Evolutionary conservation across 352 stramenopile genomes (phyloP), one percentile per base, ranked within the genome.

Genomic region (Saprolegnia parasitica): DNA sequence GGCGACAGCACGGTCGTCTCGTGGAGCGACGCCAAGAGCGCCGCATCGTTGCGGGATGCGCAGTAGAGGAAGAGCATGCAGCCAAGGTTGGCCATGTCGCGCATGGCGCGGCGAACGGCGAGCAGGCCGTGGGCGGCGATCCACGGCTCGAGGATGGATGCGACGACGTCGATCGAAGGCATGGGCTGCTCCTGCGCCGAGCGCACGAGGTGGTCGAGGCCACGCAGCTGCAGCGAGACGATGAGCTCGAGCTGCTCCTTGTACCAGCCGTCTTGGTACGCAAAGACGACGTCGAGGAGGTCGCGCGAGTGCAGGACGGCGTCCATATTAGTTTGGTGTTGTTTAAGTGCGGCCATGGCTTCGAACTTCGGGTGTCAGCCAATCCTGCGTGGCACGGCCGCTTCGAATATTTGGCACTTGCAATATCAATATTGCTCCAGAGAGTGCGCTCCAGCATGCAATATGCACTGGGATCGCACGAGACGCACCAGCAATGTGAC

Each of bases 251-350:
- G 39, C 15, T 46, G 39, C 39, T 46, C 39, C 39, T 46, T 15
- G 39, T 46, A 46, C 39, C 39, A 46, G 15, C 39, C 39, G 15
- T 46, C 39, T 15, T 46, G 39, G 15, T 46, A 46, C 39, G 39
- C 39, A 8, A 46, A 15, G 39, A 46, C 15, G 39, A 46, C 15
- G 39, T 46, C 39, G 39, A 46, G 39, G 20, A 42, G 54, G 15
- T 37, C 32, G 54, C 54, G 54, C n/a, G 54, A 42, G 11, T 61
- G 54, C 9, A 61, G 20, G 32, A 61, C 54, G 54, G 54, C 32
- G 20, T 11, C 54, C 20, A 61, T n/a, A 56, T 16, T 21, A 21
- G 26, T 29, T 21, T 56, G 49, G 16, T 56, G 16, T 13, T 56
- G 20, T 56, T 26, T 21, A 16, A 56, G 26, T 16, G 49, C 20